Evolutionary conservation across 495 filamentous ascomycete genomes (phyloP), one percentile per base, ranked within the genome.

Genomic region (Tuber microsphaerosporum): DNA sequence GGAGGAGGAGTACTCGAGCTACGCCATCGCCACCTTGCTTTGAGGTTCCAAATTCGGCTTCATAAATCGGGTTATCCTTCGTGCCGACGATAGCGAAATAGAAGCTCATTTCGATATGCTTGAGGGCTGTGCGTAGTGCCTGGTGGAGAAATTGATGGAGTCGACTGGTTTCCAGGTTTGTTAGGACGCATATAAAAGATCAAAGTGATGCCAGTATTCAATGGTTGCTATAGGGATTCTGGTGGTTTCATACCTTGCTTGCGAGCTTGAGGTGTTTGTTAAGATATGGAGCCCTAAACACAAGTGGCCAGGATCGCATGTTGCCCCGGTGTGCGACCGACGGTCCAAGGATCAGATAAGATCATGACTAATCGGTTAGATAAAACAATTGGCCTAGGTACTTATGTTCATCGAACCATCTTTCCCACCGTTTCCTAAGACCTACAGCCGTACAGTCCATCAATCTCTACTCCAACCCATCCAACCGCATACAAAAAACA

Each of bases 71-170:
- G 83, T 93, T 94, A 84, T 99, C 95, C 72, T 92, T 91, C 5
- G 94, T 96, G 81, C 93, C 94, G 83, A 98, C 88, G 74, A 99
- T 96, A 81, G 91, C 91, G 84, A 98, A 97, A 86, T 97, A 97
- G 88, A 97, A 98, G 74, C 93, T 97, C 94, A 97, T 97, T 70
- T 77, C 84, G 79, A 82, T 72, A 34, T 65, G n/a, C 56, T 65
- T 2, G 17, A 34, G 56, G 14, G 56, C 19, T 65, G 26, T 14
- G 14, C 16, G 56, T 26, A 65, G 56, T 61, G 26, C 14, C 56
- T 6, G 3, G 56, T 26, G 26, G 12, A 26, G 5, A 19, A 31
- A 65, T 17, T 6, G 56, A 17, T 34, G 31, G 2, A 8, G 19
- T 34, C 56, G 26, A 17, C 26, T 65, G 17, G 26, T 34, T 34